These are phyloP conservation scores for Solanum bukasovii DNA, from an alignment of 257 asterid genomes.

Conservation along the genomic window DNA sequence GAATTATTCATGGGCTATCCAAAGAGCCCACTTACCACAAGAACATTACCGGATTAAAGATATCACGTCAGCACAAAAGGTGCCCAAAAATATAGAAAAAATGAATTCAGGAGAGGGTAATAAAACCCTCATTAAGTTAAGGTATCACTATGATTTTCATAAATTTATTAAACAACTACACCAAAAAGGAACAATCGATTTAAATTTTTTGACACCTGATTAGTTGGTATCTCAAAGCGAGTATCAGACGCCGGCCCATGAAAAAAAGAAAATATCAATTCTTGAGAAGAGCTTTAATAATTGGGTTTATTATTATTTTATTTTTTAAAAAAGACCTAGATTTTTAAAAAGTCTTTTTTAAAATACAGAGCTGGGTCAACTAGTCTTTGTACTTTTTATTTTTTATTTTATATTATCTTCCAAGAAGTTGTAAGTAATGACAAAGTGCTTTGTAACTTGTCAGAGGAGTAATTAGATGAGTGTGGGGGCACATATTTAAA, in stretches of 20 bases:
- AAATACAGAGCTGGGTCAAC: neutral
- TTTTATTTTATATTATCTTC: neutral
- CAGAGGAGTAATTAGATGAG: neutral
- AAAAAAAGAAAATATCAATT: no score
- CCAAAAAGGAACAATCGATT: neutral
- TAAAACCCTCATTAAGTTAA: fast-evolving
- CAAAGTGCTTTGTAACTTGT: neutral
- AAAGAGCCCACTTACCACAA: neutral
- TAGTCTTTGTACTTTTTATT: neutral
- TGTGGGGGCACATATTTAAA: neutral
- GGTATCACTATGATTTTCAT: fast-evolving
- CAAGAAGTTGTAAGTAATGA: neutral
- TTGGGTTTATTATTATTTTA: neutral
- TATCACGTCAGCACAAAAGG: neutral
- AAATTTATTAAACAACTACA: neutral
- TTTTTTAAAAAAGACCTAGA: neutral
- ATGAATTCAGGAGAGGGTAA: neutral
- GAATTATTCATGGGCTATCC: neutral
- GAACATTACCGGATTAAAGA: fast-evolving
- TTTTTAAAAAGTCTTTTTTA: neutral
- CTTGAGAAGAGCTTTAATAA: neutral
- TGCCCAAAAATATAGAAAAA: no score
- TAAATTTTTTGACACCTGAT: neutral
- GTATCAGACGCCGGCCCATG: no score
- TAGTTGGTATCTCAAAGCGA: no score